Evolutionary conservation across 805 yeast genomes (phyloP).

Genomic region (Metschnikowia kofuensis): DNA sequence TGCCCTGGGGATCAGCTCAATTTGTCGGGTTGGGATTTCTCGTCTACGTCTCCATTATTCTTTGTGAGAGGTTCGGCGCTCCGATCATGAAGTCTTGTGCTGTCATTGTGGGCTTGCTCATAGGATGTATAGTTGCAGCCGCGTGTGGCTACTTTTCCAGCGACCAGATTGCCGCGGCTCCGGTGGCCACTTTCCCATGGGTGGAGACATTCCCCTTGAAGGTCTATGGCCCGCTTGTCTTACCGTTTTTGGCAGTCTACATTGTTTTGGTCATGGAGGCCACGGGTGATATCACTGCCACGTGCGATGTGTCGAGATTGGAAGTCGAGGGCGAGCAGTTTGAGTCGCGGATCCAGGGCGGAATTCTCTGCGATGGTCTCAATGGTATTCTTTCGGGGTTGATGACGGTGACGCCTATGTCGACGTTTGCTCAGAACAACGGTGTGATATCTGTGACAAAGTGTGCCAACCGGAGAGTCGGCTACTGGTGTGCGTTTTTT

Average conservation of each 20-base stretch:
- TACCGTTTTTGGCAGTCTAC: slow-evolving; percentile 82
- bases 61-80: slow-evolving; percentile 85
- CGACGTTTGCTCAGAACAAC: slow-evolving; percentile 92
- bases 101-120: slow-evolving; percentile 76
- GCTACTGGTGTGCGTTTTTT: slow-evolving; percentile 78
- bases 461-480: slow-evolving; percentile 83
- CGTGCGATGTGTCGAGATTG: slow-evolving; percentile 84
- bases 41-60: slow-evolving; percentile 68
- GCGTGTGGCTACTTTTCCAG: slow-evolving; percentile 79
- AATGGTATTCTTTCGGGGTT: slow-evolving; percentile 76
- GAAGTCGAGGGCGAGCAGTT: slow-evolving; percentile 79
- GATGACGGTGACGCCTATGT: slow-evolving; percentile 83
- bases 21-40: slow-evolving; percentile 85
- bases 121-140: slow-evolving; percentile 91
- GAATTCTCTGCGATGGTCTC: slow-evolving; percentile 84
- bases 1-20: slow-evolving; percentile 82
- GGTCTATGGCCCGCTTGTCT: slow-evolving; percentile 80
- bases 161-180: slow-evolving; percentile 60
- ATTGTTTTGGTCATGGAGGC: slow-evolving; percentile 87
- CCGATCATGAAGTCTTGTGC: slow-evolving; percentile 96
- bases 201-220: slow-evolving; percentile 74
- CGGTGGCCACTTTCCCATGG: slow-evolving; percentile 84
- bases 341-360: slow-evolving; percentile 90
- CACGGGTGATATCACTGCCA: slow-evolving; percentile 92
- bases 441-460: slow-evolving; percentile 92